Conservation (phyloP, 176 grass and related monocot species). For the Carex myosuroides region DNA sequence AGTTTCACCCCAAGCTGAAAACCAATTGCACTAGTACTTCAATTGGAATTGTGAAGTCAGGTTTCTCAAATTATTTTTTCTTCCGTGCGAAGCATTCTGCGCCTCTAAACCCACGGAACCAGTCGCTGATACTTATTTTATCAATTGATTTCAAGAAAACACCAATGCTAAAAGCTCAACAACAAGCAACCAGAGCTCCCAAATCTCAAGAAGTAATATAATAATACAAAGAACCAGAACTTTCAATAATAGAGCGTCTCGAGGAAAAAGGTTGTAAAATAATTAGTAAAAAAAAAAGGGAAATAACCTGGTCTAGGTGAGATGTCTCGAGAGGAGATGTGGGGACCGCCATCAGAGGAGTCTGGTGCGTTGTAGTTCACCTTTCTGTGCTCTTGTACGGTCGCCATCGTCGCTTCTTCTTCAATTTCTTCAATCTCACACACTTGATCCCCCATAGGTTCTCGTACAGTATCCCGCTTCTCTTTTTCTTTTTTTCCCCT, state of each 20-base stretch:
- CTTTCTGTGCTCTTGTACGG: neutral
- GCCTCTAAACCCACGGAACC: neutral
- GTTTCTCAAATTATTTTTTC: neutral
- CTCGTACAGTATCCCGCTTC: neutral
- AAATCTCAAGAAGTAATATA: neutral
- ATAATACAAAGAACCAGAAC: neutral
- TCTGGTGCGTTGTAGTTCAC: constrained; percentile 1
- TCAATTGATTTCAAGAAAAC: neutral
- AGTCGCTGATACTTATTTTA: neutral
- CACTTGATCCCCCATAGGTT: constrained; percentile 20
- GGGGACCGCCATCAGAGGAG: neutral
- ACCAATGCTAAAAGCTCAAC: neutral
- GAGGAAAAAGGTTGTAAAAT: neutral
- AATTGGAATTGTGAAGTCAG: neutral
- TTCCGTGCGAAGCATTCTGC: neutral
- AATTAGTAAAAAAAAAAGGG: neutral
- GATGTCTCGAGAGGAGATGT: neutral
- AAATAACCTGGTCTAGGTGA: neutral
- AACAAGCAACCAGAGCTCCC: neutral
- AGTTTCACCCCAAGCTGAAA: neutral
- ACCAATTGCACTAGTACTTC: neutral
- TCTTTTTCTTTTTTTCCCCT: neutral
- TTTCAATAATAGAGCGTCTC: neutral
- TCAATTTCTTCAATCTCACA: constrained; percentile 22
- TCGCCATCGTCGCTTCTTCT: neutral